phyloP scores from a whole-genome alignment of 805 yeast genomes.

The Teunomyces kruisii region DNA sequence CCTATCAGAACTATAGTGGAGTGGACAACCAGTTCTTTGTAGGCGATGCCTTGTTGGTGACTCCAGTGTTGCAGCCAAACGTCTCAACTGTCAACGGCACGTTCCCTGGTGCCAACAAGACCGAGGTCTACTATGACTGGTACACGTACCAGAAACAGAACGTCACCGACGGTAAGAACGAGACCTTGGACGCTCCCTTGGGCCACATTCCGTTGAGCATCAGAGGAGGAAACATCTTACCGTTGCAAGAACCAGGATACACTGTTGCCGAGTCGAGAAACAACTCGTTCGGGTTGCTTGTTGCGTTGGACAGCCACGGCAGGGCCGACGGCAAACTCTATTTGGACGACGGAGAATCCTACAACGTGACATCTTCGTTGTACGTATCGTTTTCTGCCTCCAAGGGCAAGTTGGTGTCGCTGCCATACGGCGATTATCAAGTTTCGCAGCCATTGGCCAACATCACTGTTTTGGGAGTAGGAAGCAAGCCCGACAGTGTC shows the following conservation, averaged over 20 bases:
- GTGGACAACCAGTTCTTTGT: constrained; percentile 24
- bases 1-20: constrained; percentile 15
- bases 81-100: constrained; percentile 19
- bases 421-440: constrained; percentile 15
- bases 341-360: constrained; percentile 24
- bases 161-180: constrained; percentile 18
- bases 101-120: constrained; percentile 19
- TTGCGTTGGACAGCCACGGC: constrained; percentile 18
- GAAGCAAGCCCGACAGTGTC: constrained; percentile 14
- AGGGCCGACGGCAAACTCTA: constrained; percentile 20
- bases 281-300: constrained; percentile 21
- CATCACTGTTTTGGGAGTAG: constrained; percentile 21
- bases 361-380: constrained; percentile 14
- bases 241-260: constrained; percentile 24
- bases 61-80: constrained; percentile 25
- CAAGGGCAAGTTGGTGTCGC: constrained; percentile 9
- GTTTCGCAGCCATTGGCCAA: constrained; percentile 17
- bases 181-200: constrained; percentile 23
- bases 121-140: constrained; percentile 26
- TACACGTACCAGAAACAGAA: constrained; percentile 16
- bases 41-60: constrained; percentile 24
- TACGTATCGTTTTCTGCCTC: constrained; percentile 17
- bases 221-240: constrained; percentile 22
- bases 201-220: constrained; percentile 25
- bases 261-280: constrained; percentile 21